Conservation (phyloP, 2,329 filamentous ascomycete genomes). For the Monilinia fructigena region DNA sequence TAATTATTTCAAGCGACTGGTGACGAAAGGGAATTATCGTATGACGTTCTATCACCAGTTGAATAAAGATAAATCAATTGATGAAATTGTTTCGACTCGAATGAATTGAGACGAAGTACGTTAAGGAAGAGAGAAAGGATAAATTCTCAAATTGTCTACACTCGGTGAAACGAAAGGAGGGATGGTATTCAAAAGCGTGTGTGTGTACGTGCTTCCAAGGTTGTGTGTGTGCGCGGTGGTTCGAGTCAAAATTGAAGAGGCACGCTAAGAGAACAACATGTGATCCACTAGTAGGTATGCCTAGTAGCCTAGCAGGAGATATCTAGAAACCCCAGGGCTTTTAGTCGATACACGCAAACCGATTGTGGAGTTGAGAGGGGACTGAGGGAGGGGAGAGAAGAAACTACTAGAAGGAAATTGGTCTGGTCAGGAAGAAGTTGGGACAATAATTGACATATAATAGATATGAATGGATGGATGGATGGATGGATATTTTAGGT, state of each 20-base stretch:
- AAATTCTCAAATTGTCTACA: neutral
- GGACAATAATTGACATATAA: neutral
- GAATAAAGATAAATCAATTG: slow-evolving; percentile 5
- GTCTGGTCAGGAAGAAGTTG: neutral
- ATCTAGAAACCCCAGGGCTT: no score
- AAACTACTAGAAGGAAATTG: no score
- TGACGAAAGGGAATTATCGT: slow-evolving; percentile 12
- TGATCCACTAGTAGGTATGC: slow-evolving; percentile 3
- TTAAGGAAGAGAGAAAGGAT: neutral
- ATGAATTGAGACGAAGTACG: neutral
- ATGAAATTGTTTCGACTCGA: neutral
- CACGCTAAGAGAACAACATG: neutral
- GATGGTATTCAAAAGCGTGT: neutral
- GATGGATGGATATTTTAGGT: no score
- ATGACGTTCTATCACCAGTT: neutral
- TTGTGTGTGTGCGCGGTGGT: slow-evolving; percentile 12
- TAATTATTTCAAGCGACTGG: slow-evolving; percentile 25
- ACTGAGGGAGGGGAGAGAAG: neutral
- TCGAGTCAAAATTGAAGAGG: slow-evolving; percentile 17
- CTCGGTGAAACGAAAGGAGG: slow-evolving; percentile 13
- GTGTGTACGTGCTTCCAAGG: neutral
- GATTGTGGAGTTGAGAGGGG: neutral
- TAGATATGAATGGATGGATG: no score
- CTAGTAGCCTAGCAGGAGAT: no score
- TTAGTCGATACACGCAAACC: no score